Base-by-base conservation (phyloP, 2,329 filamentous ascomycete genomes). In the Huntiella abstrusa region DNA sequence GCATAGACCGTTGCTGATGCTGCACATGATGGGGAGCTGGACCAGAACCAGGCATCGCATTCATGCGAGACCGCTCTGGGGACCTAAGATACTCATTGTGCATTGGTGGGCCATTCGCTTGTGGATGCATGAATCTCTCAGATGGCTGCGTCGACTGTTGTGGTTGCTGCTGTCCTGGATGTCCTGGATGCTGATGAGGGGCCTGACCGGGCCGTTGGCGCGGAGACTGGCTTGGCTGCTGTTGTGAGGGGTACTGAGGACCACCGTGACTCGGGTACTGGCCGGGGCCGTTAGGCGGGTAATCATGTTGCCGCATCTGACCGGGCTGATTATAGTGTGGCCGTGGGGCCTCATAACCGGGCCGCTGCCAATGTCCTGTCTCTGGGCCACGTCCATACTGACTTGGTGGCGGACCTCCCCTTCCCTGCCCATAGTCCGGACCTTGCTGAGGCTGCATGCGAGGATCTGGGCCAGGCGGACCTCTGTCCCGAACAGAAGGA, bases 251-350 rank as follows among this genome's bases (percentile, higher is more conserved):
- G 12, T 36, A 36, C 34, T n/a, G 32, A 7, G 13, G 34, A n/a
- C n/a, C 13, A 12, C 16, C 28, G 16, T 34, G 41, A 15, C 28
- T 32, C 7, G n/a, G 41, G 15, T 43, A 43, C 5, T 32, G 41
- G n/a, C 5, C 22, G 6, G 22, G 22, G 3, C 38, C 38, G 12
- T 15, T 16, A 12, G 13, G 22, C 5, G 19, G 22, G n/a, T 49
- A 49, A 5, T 49, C 43, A n/a, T 39, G 10, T 13, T 43, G 39
- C 13, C 47, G 43, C n/a, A 28, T 44, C 6, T 58, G 57, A 22
- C 58, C 61, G n/a, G 62, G 54, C 41, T 62, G 64, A 15, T 67
- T 64, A 48, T 68, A 69, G 0, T 61, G 59, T 3, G 57, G 58
- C 33, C 65, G 57, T 5, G 61, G 55, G 11, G 63, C 63, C 13